Evolutionary conservation across 129 eudicot species (phyloP), one percentile per base, ranked within the genome.

Genomic region (Centaurea solstitialis): DNA sequence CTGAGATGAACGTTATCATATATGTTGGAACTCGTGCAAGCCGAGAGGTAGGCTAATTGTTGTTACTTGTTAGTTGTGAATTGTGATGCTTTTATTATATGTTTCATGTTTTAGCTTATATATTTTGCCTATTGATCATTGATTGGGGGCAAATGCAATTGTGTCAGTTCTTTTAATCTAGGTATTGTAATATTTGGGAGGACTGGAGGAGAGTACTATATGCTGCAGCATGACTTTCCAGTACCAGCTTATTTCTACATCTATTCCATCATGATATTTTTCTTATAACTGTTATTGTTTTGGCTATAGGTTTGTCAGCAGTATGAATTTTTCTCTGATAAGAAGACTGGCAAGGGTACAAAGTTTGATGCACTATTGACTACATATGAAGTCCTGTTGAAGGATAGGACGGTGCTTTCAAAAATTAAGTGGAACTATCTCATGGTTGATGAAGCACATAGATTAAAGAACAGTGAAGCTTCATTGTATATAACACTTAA

Each of bases 391-490:
- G 99, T 96, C 35, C 62, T 96, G 79, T 79, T 96, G 64, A 96
- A 96, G 88, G 99, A 96, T 84, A 96, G 91, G 84, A 86, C 79
- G 11, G 99, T 93, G 73, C 89, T 96, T 66, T 96, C 99, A 68
- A 96, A 91, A 77, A 90, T 96, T 30, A 96, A 87, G 86, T 96
- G 99, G 99, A 93, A 87, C 84, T 96, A 96, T 85, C 99, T 96
- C 74, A 96, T 96, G 99, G 97, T 96, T 80, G 99, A 96, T 88
- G 99, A 96, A 87, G 99, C 99, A 73, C 99, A 96, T 79, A 88
- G 99, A 85, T 87, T 96, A 77, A 96, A 96, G 89, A 96, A 96
- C 80, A 91, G 99, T 77, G 99, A 96, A 87, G 99, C 99, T 65
- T 91, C 98, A 50, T 80, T 96, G 80, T 96, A 96, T 75, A 96